Conservation (phyloP, 768 basidiomycete species). For the Mycena rosella region DNA sequence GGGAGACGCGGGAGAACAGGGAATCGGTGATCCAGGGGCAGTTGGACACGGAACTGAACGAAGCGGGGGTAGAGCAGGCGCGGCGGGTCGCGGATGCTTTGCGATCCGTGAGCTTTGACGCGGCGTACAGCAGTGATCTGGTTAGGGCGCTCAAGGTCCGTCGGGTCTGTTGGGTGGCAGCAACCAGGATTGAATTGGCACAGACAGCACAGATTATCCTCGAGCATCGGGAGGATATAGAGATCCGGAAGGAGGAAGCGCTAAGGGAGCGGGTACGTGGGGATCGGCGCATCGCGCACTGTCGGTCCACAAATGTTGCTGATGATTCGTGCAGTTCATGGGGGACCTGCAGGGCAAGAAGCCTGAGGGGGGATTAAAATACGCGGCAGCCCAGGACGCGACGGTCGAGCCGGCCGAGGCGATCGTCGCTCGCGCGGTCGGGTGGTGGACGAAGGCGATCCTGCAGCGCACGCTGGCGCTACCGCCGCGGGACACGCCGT, state of each 20-base stretch:
- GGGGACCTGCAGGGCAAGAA: slow-evolving; percentile 69
- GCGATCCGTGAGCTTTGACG: slow-evolving; percentile 65
- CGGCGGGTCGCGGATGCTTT: slow-evolving; percentile 65
- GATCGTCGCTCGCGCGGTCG: slow-evolving; percentile 62
- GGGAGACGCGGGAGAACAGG: slow-evolving; percentile 81
- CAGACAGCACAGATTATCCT: slow-evolving; percentile 80
- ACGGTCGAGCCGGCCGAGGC: slow-evolving; percentile 54
- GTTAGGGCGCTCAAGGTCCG: slow-evolving; percentile 73
- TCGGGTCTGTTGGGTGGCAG: slow-evolving; percentile 21
- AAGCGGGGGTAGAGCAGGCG: slow-evolving; percentile 71
- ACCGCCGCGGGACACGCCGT: slow-evolving; percentile 42
- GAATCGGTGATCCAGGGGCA: slow-evolving; percentile 81
- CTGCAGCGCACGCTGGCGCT: slow-evolving; percentile 42
- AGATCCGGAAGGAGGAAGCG: slow-evolving; percentile 57
- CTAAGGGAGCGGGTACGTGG: slow-evolving; percentile 74
- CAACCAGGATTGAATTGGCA: not conserved
- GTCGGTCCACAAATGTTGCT: too few relatives aligned
- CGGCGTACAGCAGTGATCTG: slow-evolving; percentile 81
- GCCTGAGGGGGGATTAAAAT: slow-evolving; percentile 29
- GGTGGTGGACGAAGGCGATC: slow-evolving; percentile 74
- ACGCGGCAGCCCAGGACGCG: slow-evolving; percentile 40
- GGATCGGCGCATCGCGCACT: too few relatives aligned
- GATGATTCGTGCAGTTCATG: slow-evolving; percentile 58
- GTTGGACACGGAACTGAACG: slow-evolving; percentile 75
- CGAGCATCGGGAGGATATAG: slow-evolving; percentile 61